phyloP scores from a whole-genome alignment of 1,139 yeast genomes.

The Nematodospora anomalae region DNA sequence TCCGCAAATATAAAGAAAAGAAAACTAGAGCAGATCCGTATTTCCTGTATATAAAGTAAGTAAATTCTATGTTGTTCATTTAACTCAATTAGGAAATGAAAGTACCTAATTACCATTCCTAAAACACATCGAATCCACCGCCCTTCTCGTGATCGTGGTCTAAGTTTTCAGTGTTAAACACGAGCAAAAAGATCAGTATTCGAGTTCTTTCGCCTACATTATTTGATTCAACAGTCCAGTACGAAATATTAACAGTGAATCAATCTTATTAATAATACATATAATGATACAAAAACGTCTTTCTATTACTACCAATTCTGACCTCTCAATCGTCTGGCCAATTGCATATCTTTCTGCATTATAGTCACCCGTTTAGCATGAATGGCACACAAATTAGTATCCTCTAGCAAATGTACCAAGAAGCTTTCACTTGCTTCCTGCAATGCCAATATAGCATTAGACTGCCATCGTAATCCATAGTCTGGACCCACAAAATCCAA shows the following conservation, averaged over 20 bases:
- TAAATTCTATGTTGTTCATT: no score
- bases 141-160: no score
- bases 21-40: no score
- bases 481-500: constrained; percentile 61
- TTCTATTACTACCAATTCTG: constrained; percentile 5
- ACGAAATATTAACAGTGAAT: no score
- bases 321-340: constrained; percentile 88
- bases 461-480: constrained; percentile 80
- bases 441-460: constrained; percentile 80
- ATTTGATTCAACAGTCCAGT: no score
- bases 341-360: constrained; percentile 89
- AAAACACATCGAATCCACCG: no score
- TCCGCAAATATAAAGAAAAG: no score
- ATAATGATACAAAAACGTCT: neutral
- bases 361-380: constrained; percentile 94
- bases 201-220: neutral
- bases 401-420: constrained; percentile 81
- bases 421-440: constrained; percentile 95
- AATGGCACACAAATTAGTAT: constrained; percentile 84
- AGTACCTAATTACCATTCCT: no score
- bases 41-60: no score
- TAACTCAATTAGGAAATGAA: no score
- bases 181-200: neutral
- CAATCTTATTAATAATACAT: neutral
- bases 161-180: no score